phyloP scores from a whole-genome alignment of 352 stramenopile genomes.

The Globisporangium uncinulatum region DNA sequence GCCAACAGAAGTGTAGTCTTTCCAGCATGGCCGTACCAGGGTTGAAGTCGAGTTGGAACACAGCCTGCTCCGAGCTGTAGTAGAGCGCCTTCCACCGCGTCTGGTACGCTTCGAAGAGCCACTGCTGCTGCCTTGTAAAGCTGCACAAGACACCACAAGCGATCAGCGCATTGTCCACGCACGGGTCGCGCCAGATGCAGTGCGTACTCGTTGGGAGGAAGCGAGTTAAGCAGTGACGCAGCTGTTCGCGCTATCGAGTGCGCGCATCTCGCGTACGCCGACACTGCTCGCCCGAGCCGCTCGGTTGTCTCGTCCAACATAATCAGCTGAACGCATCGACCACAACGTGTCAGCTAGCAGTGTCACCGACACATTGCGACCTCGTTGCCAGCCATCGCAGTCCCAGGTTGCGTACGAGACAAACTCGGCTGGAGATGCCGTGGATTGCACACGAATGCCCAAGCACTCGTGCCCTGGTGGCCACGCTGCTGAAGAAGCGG shows the following conservation, averaged over 20 bases:
- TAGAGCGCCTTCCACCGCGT: conserved; percentile 44
- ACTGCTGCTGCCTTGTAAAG: conserved; percentile 28
- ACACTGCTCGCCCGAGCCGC: conserved; percentile 26
- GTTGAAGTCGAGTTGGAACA: conserved; percentile 46
- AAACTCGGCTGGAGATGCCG: conserved; percentile 16
- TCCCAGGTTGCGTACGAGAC: conserved; percentile 5
- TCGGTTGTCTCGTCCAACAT: conserved; percentile 34
- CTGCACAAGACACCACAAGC: conserved; percentile 13
- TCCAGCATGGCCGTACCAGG: conserved; percentile 21
- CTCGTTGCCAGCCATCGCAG: not conserved
- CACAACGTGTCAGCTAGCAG: not conserved
- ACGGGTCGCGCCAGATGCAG: not conserved
- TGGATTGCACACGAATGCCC: conserved; percentile 21
- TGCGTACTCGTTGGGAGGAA: conserved; percentile 18
- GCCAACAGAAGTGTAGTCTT: no score
- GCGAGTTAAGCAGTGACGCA: conserved; percentile 1
- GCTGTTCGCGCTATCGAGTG: conserved; percentile 18
- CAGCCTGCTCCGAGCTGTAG: conserved; percentile 32
- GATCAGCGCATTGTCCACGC: no score
- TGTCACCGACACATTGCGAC: not conserved
- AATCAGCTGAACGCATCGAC: conserved; percentile 21
- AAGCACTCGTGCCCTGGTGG: conserved; percentile 4
- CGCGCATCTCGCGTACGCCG: conserved; percentile 32
- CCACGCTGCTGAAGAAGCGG: conserved; percentile 12
- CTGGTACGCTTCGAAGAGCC: conserved; percentile 31